These are phyloP conservation scores for Epichloe hybrida DNA, from an alignment of 2,329 filamentous ascomycete species.

Conservation along the genomic window DNA sequence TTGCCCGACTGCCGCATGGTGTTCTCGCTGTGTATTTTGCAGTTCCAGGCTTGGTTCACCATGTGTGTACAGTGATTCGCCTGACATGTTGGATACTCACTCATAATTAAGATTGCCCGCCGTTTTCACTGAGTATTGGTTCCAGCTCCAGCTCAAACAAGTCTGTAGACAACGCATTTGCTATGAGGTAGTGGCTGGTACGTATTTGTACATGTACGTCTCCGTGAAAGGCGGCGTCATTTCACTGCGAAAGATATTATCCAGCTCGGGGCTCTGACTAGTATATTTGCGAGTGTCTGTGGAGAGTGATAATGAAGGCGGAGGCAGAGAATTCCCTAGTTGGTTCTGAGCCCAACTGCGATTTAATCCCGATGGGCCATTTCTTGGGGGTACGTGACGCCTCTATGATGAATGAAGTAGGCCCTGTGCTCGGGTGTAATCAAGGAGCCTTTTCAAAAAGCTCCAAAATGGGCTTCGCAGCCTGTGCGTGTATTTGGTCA, in stretches of 20 bases:
- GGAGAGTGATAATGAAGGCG: neutral
- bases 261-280: neutral
- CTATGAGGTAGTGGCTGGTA: neutral
- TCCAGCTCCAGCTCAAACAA: neutral
- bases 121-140: neutral
- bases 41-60: neutral
- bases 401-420: neutral
- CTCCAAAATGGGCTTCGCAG: constrained; percentile 77
- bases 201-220: neutral
- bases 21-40: neutral
- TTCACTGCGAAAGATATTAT: neutral
- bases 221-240: neutral
- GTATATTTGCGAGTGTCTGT: neutral
- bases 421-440: constrained; percentile 6
- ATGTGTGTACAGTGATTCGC: neutral
- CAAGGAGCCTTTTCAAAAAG: constrained; percentile 59
- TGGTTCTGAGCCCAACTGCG: neutral
- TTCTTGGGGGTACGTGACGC: neutral
- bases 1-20: neutral
- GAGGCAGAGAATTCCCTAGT: neutral
- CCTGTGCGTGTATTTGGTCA: constrained; percentile 31
- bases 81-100: neutral
- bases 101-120: neutral
- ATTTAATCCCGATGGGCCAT: neutral
- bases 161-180: neutral